Evolutionary conservation across 1,284 basidiomycete genomes (phyloP), one percentile per base, ranked within the genome.

Genomic region (Ganoderma multipileum): DNA sequence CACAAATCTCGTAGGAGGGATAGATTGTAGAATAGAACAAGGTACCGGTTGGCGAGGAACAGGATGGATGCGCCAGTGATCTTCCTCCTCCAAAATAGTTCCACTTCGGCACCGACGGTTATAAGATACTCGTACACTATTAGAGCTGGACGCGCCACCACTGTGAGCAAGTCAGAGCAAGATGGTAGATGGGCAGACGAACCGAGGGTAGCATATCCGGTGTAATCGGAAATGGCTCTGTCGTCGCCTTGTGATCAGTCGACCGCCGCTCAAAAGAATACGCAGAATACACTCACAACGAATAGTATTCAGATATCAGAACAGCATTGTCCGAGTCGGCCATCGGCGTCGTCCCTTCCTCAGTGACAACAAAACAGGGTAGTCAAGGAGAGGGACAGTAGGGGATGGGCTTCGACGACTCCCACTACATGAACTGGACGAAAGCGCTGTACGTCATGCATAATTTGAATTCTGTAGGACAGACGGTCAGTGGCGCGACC

Each of bases 31-130:
- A 61, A 50, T 2, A 66, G 26, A 2, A 60, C 50, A 11, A 54
- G 12, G 42, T 70, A 70, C 9, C 66, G 66, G 5, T 60, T 67
- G n/a, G 58, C 16, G 47, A 67, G 52, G 41, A 60, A 70, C 3
- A 70, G 61, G 8, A 47, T 30, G 8, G 69, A 47, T 2, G 66
- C 66, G 5, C 66, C 66, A 2, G 54, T 67, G 28, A 65, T 36
- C 39, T 60, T 59, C 14, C 63, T 66, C 23, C 23, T 52, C 69
- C 69, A 70, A 18, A 70, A 62, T 2, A 65, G 36, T 6, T 55
- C 23, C 1, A 68, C 55, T 50, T 70, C 69, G 12, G 55, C 59
- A 20, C 50, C 47, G 20, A 68, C 26, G 6, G 69, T 67, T 41
- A 70, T 28, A 6, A 69, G 20, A 26, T 66, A 67, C 1, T 69